Evolutionary conservation across 176 grass and related monocot species (phyloP).

Genomic region (Thinopyrum elongatum): DNA sequence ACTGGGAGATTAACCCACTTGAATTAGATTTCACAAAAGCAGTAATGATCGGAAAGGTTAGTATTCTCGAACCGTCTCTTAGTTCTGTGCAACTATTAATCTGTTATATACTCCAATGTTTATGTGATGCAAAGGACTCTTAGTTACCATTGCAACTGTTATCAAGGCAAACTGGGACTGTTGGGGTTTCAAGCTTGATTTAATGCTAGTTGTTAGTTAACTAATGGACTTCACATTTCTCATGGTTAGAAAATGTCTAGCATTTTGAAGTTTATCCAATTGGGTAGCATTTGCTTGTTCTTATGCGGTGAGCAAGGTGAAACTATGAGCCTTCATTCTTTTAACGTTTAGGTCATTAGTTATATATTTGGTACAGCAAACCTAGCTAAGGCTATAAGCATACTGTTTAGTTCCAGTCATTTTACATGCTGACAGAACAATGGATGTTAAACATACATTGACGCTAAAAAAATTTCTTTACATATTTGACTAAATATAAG

Average conservation of each 20-base stretch:
- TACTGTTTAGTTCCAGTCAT: not conserved
- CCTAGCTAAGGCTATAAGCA: not conserved
- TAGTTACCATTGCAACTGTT: not conserved
- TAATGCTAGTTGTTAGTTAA: not conserved
- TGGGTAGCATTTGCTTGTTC: not conserved
- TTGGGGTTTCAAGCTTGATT: not conserved
- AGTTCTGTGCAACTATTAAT: not conserved
- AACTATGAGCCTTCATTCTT: not conserved
- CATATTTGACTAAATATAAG: not conserved
- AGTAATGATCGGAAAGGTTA: conserved; percentile 86
- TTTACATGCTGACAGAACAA: not conserved
- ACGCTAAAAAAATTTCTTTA: not conserved
- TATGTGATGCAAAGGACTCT: not conserved
- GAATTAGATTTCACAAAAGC: conserved; percentile 90
- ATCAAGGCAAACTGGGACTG: not conserved
- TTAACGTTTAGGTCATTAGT: not conserved
- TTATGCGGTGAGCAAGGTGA: not conserved
- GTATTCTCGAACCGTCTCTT: conserved; percentile 6
- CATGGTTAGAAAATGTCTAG: not conserved
- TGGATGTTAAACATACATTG: conserved; percentile 20
- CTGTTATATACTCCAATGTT: not conserved
- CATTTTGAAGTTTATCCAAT: conserved; percentile 14
- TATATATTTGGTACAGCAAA: not conserved
- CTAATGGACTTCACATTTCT: not conserved
- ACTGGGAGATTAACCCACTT: conserved; percentile 95